Base-by-base conservation (phyloP, 2,329 filamentous ascomycete genomes). In the Cytospora chrysosperma region DNA sequence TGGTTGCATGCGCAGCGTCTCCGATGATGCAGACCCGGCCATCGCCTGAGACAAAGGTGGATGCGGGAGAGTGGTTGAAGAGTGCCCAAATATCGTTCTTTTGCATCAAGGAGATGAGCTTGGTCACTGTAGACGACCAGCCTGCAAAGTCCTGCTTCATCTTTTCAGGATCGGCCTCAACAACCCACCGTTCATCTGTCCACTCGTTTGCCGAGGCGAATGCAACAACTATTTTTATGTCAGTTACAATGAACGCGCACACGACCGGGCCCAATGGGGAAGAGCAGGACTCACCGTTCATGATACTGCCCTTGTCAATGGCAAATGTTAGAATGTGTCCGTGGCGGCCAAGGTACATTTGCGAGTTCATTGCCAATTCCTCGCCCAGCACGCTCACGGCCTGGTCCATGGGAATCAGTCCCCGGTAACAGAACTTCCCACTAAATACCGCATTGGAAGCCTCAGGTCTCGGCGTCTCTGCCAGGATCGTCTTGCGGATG, bases 401-500 rank as follows among this genome's bases (percentile, higher is more conserved):
- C 52, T 82, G 76, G 1, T 80, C 75, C 80, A 89, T 88, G 0
- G 74, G 74, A n/a, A 77, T 70, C 30, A 76, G 63, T 15, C 74
- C 75, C n/a, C 87, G 78, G 70, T 87, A 88, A 2, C 82, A 85
- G 71, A 84, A 84, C 68, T 85, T 84, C 30, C 81, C 78, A 0
- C 79, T 81, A 68, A 85, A 89, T 1, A 68, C 71, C n/a, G 72
- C 78, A 70, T 28, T 83, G 17, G 64, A 54, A 66, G 63, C 78
- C 61, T 47, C 78, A 65, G 59, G 77, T 70, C 52, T 76, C 67
- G 70, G 63, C 17, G 74, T 68, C 37, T 34, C 40, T 1, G 81
- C 82, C 0, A 88, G 73, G 10, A 89, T 71, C 4, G 84, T 71
- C 40, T 81, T 73, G 19, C 87, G 76, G 4, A 82, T 80, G 56